Evolutionary conservation across 768 basidiomycete genomes (phyloP).

Genomic region (Trametes maxima): DNA sequence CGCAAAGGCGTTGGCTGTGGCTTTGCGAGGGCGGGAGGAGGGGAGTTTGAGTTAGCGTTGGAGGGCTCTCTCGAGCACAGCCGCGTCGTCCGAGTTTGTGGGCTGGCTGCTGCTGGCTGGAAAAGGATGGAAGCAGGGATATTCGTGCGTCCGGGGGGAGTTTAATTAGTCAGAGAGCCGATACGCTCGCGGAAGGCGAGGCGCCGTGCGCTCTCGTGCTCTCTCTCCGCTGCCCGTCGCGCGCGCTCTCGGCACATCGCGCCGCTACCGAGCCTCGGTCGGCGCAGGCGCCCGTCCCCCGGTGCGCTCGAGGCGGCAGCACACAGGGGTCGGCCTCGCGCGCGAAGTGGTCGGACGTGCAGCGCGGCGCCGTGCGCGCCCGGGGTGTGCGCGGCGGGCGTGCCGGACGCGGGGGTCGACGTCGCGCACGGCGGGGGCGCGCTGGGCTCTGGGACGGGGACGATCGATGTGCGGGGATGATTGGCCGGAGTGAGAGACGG

Average conservation of each 20-base stretch:
- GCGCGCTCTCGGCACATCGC: slow-evolving; percentile 19
- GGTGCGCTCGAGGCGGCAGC: too few relatives aligned
- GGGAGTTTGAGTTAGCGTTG: neutral
- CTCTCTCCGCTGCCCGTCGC: too few relatives aligned
- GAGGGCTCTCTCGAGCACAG: too few relatives aligned
- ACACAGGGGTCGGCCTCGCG: neutral
- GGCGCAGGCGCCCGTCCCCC: neutral
- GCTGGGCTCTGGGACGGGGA: neutral
- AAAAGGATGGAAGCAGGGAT: neutral
- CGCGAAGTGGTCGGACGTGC: neutral
- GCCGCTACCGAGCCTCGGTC: slow-evolving; percentile 18
- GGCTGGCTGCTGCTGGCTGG: slow-evolving; percentile 1
- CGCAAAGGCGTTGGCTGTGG: neutral
- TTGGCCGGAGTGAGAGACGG: slow-evolving; percentile 34
- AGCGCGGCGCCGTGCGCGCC: too few relatives aligned
- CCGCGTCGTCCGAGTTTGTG: slow-evolving; percentile 1
- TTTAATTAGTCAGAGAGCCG: slow-evolving; percentile 17
- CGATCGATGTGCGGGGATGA: slow-evolving; percentile 24
- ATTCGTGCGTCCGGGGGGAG: neutral
- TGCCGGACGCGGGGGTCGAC: too few relatives aligned
- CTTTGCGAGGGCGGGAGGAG: too few relatives aligned
- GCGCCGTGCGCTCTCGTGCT: too few relatives aligned
- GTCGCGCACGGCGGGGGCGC: neutral
- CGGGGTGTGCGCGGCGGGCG: too few relatives aligned
- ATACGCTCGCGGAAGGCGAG: slow-evolving; percentile 20